Base-by-base conservation (phyloP, 73 alveolate genomes). In the Paramecium pentaurelia region DNA sequence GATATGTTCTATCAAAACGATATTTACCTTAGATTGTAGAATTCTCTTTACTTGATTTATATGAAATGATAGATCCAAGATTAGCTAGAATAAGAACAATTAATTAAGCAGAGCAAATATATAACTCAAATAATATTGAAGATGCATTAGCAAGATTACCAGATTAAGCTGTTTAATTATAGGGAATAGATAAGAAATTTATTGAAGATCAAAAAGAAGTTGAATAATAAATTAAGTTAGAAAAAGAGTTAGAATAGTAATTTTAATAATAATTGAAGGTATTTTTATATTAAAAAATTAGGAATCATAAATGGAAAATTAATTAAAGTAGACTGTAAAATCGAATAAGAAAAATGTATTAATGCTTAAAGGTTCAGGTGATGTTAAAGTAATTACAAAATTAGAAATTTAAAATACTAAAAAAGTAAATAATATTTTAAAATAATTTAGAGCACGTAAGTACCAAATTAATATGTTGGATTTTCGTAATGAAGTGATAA, bases 61-160 rank as follows among this genome's bases (percentile, higher is more conserved):
- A 71, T n/a, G 94, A 89, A 89, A 71, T 47, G 27, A 18, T 89
- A 45, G 94, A 89, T 89, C 38, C 25, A 25, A 89, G 94, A 36
- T 22, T 89, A 45, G 12, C 92, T 8, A 71, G 58, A 71, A 64
- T 89, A 10, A 89, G 51, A 47, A 71, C 83, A 32, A 45, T 47
- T 16, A 71, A 89, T 6, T 36, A 45, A 51, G 94, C 94, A 58
- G 80, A 89, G 2, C 40, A 89, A 22, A 38, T 89, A 36, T 32
- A 18, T 36, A 16, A n/a, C n/a, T 32, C 58, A 16, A 32, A 20
- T 8, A 73, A 73, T 73, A 40, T 73, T 37, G 87, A 73, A 40
- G 87, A 73, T 10, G 58, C 60, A 16, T 14, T 73, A 18, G 8
- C 87, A 5, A 73, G 47, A 38, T 16, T 73, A 16, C 87, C 87